Evolutionary conservation across 768 basidiomycete species (phyloP).

Genomic region (Naganishia vishniacii): DNA sequence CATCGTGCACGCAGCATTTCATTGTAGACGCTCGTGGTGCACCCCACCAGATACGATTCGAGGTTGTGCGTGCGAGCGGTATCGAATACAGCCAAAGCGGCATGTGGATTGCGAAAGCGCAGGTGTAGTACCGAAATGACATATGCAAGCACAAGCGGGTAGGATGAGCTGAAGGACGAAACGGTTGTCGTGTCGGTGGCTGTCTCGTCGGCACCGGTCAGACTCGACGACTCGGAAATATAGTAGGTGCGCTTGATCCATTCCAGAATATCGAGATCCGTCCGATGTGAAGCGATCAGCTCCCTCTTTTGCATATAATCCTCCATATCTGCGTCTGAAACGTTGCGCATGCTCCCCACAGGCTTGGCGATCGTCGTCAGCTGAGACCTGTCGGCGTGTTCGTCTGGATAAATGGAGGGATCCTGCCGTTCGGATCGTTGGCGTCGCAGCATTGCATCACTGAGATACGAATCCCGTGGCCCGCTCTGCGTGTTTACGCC

Average conservation of each 20-base stretch:
- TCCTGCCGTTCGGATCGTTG: not conserved
- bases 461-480: conserved; percentile 9
- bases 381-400: not conserved
- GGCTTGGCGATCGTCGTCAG: conserved; percentile 12
- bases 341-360: conserved; percentile 1
- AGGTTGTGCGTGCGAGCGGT: conserved; percentile 69
- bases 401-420: not conserved
- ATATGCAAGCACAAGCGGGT: conserved; percentile 68
- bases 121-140: conserved; percentile 75
- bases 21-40: conserved; percentile 80
- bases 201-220: not conserved
- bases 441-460: not conserved
- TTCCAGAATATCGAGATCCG: conserved; percentile 19
- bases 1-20: conserved; percentile 81
- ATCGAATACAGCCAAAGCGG: conserved; percentile 75
- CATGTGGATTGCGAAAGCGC: conserved; percentile 69
- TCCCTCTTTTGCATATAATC: conserved; percentile 10
- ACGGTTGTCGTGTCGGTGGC: not conserved
- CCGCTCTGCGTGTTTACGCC: not conserved
- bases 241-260: not conserved
- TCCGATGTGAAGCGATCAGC: conserved; percentile 5
- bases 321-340: conserved; percentile 6
- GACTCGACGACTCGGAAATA: not conserved
- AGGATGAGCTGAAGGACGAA: conserved; percentile 53
- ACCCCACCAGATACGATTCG: conserved; percentile 80